Base-by-base conservation (phyloP, 345 rosid species). In the Populus deltoides region DNA sequence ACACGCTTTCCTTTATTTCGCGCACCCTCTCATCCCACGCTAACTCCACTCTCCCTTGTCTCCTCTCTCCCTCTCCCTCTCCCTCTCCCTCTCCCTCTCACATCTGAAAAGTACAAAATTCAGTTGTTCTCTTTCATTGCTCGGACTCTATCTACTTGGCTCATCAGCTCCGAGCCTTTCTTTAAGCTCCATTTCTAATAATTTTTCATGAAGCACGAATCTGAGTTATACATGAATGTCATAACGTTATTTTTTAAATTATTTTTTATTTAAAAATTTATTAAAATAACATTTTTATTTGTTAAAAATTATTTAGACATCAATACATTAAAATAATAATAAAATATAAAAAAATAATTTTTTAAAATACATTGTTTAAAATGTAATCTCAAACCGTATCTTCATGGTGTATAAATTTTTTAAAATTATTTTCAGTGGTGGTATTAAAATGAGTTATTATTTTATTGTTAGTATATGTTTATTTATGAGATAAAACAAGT, bases 41-140 rank as follows among this genome's bases (percentile, higher is more conserved):
- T 90, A 83, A 74, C 36, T 74, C 86, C 89, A 87, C 89, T 80
- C 85, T 87, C 86, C 75, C 27, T 11, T 88, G 87, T 85, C 86
- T 3, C 82, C 20, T 15, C 4, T 13, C 6, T 9, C 20, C 2
- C 73, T 18, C 24, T 36, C 33, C 12, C 25, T 31, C 31, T 31
- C 31, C 0, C 31, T 31, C 31, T 31, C 76, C 33, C 73, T 9
- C 27, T 1, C 68, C 57, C 39, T n/a, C n/a, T 13, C 25, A 11
- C 43, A 5, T 41, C 35, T 3, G 13, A 75, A 66, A 25, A 41
- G 43, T 29, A 65, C 29, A 45, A 18, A 16, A 31, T 8, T 35
- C 43, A 33, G 18, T 35, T 6, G 4, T 55, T 47, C 0, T 6
- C 57, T 49, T 16, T 5, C n/a, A 47, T 27, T 68, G 15, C 27